Evolutionary conservation across 305 asterid species (phyloP).

Genomic region (Plantago rigida): DNA sequence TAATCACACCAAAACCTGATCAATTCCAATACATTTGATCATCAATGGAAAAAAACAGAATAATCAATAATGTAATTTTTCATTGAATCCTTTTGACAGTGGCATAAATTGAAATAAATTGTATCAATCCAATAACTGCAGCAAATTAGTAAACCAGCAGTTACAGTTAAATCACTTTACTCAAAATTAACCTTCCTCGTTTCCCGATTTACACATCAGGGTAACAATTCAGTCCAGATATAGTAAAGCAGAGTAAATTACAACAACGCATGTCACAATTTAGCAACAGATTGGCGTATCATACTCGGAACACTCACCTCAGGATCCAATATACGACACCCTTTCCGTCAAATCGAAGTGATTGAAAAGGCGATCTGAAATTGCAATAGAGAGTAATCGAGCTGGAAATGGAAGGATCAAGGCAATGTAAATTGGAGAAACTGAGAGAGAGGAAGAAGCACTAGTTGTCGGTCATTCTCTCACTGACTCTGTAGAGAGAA

Average conservation of each 20-base stretch:
- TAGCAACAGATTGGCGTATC: neutral
- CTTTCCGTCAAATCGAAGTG: conserved; percentile 19
- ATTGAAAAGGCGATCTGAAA: neutral
- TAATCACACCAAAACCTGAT: conserved; percentile 12
- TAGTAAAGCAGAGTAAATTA: too few species aligned
- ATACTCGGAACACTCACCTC: conserved; percentile 25
- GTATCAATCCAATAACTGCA: neutral
- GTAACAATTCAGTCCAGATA: too few species aligned
- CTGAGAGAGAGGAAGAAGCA: conserved; percentile 24
- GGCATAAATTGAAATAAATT: too few species aligned
- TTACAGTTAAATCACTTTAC: neutral
- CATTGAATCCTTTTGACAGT: neutral
- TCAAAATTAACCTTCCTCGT: too few species aligned
- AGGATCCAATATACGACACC: conserved; percentile 21
- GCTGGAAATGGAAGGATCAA: conserved; percentile 3
- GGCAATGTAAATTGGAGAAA: neutral
- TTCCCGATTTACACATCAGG: too few species aligned
- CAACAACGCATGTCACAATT: neutral
- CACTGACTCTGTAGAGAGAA: conserved; percentile 12
- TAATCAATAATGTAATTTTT: neutral
- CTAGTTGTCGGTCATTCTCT: conserved; percentile 25
- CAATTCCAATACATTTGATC: neutral
- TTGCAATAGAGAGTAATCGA: neutral
- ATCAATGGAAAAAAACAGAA: neutral
- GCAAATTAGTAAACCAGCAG: conserved; percentile 2